These are phyloP conservation scores for Cutaneotrichosporon cyanovorans DNA, from an alignment of 1,284 basidiomycete species.

Conservation along the genomic window DNA sequence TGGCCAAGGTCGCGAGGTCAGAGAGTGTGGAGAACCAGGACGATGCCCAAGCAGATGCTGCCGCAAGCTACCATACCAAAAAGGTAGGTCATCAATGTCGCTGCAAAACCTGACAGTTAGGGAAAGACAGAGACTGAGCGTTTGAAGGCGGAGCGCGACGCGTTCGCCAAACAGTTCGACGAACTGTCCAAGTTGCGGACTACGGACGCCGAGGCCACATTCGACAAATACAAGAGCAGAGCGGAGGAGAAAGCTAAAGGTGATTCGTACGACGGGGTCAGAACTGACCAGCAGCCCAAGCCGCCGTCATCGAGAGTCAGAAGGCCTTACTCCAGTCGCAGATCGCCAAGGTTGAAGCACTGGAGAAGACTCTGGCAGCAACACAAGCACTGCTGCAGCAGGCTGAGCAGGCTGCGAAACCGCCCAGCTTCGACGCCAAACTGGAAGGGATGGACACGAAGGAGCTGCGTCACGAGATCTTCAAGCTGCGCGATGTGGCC, in stretches of 20 bases:
- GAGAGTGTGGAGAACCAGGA: background rate
- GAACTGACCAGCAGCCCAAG: constrained; percentile 30
- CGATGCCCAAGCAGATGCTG: background rate
- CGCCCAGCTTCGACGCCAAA: constrained; percentile 15
- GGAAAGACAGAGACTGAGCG: constrained; percentile 31
- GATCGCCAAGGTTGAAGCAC: constrained; percentile 20
- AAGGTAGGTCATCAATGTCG: too few species aligned
- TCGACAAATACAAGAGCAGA: constrained; percentile 37
- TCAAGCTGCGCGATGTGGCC: constrained; percentile 22
- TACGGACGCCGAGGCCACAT: constrained; percentile 27
- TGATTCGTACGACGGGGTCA: constrained; percentile 10
- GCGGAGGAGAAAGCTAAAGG: constrained; percentile 29
- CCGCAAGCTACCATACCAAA: too few species aligned
- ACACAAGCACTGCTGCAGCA: constrained; percentile 14
- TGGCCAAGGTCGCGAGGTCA: background rate
- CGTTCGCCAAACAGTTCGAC: constrained; percentile 40
- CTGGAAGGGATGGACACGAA: constrained; percentile 29
- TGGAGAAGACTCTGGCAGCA: constrained; percentile 32
- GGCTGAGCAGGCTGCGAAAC: constrained; percentile 3
- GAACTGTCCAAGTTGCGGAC: constrained; percentile 32
- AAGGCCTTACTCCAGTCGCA: constrained; percentile 35
- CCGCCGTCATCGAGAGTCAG: constrained; percentile 35
- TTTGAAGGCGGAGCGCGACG: constrained; percentile 29
- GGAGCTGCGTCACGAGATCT: constrained; percentile 31
- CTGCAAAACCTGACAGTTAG: too few species aligned